Conservation (phyloP, 129 eudicot species). For the Kitagawia praeruptora region DNA sequence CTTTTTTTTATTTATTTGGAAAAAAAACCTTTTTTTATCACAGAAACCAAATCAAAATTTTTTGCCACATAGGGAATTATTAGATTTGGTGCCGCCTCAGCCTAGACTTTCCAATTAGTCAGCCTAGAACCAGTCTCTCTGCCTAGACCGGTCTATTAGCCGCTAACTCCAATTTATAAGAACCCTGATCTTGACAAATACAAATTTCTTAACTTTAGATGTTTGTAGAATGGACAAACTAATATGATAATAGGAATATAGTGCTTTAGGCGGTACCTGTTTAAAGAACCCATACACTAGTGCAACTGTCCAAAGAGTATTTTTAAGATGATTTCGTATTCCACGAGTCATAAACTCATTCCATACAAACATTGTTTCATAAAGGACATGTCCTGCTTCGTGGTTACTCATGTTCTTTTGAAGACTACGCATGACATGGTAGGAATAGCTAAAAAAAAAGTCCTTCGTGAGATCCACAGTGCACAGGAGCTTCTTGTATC, state of each 20-base stretch:
- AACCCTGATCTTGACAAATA: not conserved
- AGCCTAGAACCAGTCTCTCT: not conserved
- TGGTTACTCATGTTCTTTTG: conserved; percentile 71
- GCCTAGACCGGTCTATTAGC: not conserved
- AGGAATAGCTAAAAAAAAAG: conserved; percentile 97
- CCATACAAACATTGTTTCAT: conserved; percentile 98
- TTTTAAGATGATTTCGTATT: conserved; percentile 65
- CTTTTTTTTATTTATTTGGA: not conserved
- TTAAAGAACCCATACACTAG: conserved; percentile 83
- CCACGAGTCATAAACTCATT: conserved; percentile 80
- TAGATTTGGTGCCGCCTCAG: not conserved
- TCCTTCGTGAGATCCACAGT: conserved; percentile 93
- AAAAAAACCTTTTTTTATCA: not conserved
- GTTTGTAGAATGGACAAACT: not conserved
- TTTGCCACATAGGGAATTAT: not conserved
- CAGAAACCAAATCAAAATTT: not conserved
- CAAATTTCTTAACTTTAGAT: not conserved
- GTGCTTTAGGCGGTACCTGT: conserved; percentile 41
- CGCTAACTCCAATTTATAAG: not conserved
- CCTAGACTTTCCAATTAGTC: not conserved
- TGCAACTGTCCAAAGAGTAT: conserved; percentile 86
- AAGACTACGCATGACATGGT: conserved; percentile 80
- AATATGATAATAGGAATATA: not conserved
- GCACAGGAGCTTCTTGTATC: conserved; percentile 97
- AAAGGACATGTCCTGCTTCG: conserved; percentile 35